Base-by-base conservation (phyloP, 768 basidiomycete species). In the Chalciporus pseudorubinellus region DNA sequence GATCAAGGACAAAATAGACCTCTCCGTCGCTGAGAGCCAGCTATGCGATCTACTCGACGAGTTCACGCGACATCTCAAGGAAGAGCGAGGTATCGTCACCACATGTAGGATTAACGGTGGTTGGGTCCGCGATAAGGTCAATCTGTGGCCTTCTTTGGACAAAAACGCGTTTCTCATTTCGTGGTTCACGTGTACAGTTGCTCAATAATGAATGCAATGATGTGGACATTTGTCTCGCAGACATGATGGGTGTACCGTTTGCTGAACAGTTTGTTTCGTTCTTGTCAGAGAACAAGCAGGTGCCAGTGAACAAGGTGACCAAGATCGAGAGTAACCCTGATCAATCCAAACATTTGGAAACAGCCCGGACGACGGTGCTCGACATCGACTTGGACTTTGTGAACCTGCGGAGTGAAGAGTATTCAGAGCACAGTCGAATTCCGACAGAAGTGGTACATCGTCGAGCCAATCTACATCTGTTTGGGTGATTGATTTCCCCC, bases 71-170 rank as follows among this genome's bases (percentile, higher is more conserved):
- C 71, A 79, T 57, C 71, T 87, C 58, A 77, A 75, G 50, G 66
- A 73, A 50, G 74, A 78, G 29, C 75, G 81, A 45, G 77, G 76
- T 10, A 74, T 83, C 19, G 68, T 70, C 5, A 84, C 83, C 0
- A 77, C 81, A 1, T 95, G 95, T 66, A 80, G 97, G 58, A 90
- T 99, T 42, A 97, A 94, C 11, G 97, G 97, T 16, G 97, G 97
- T 18, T 99, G 97, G 97, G 97, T 98, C 40, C 77, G 97, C 62
- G 97, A 99, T 70, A 99, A 99, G 85, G 95, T 94, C 53, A 59
- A 72, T 67, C 22, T 4, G 18, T 33, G 62, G 16, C 58, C 52
- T 45, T 26, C 38, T 33, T 45, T 8, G 51, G 39, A 36, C 36
- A 21, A 24, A 46, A 24, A 16, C 36, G 52, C 21, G 46, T 59